These are phyloP conservation scores for Podospora sp. DNA, from an alignment of 495 filamentous ascomycete genomes.

Conservation along the genomic window DNA sequence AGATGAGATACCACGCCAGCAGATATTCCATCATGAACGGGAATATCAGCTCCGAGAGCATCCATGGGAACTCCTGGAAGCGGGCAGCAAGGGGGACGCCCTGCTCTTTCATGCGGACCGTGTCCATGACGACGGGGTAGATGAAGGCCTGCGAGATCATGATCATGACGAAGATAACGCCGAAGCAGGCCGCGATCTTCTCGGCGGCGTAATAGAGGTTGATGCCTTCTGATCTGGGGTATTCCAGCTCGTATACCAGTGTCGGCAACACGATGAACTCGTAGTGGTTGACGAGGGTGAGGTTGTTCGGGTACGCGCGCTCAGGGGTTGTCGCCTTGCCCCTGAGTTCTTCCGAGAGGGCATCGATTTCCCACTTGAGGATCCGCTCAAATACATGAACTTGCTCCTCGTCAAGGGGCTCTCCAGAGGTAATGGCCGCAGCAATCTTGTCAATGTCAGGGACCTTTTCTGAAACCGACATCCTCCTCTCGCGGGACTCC, in stretches of 20 bases:
- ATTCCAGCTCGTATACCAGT: conserved; percentile 75
- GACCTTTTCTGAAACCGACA: conserved; percentile 38
- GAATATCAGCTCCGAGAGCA: conserved; percentile 70
- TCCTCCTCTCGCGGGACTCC: conserved; percentile 47
- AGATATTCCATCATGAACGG: conserved; percentile 77
- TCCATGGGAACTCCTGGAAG: conserved; percentile 67
- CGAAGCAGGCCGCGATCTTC: conserved; percentile 67
- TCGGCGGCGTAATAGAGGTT: conserved; percentile 74
- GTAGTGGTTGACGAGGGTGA: conserved; percentile 65
- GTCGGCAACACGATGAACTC: conserved; percentile 75
- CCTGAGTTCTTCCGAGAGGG: conserved; percentile 62
- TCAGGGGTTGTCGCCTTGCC: conserved; percentile 51
- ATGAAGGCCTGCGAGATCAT: conserved; percentile 59
- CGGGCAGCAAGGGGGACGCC: conserved; percentile 61
- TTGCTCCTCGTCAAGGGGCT: conserved; percentile 61
- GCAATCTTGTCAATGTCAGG: conserved; percentile 53
- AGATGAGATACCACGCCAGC: conserved; percentile 73
- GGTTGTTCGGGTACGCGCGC: conserved; percentile 65
- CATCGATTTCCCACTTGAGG: conserved; percentile 64
- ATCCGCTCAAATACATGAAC: conserved; percentile 59
- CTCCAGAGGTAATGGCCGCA: conserved; percentile 55
- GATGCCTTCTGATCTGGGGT: conserved; percentile 67
- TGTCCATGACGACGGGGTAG: conserved; percentile 67
- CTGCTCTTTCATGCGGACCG: conserved; percentile 63
- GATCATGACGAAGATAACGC: conserved; percentile 66